Conservation (phyloP, 306 rosid species). For the Astragalus membranaceus region DNA sequence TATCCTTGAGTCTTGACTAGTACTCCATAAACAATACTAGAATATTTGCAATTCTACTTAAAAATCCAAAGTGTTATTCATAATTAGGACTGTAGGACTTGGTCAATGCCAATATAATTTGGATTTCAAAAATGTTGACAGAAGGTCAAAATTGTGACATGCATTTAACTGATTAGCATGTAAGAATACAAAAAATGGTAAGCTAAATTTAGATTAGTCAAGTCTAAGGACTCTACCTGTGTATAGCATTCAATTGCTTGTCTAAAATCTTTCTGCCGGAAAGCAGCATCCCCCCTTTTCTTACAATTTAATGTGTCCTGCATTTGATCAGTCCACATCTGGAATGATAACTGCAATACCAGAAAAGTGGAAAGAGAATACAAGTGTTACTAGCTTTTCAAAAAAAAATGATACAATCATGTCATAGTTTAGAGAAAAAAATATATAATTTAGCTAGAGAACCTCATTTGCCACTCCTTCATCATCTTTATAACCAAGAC, state of each 20-base stretch:
- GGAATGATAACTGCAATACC: conserved; percentile 60
- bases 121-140: no score
- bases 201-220: background rate
- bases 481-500: conserved; percentile 65
- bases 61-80: background rate
- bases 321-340: conserved; percentile 85
- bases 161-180: no score
- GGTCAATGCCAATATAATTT: no score
- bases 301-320: conserved; percentile 70
- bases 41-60: background rate
- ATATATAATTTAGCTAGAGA: conserved; percentile 7
- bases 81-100: background rate
- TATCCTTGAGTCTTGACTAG: background rate
- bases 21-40: background rate
- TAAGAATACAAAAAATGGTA: no score
- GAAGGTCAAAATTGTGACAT: no score
- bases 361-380: background rate
- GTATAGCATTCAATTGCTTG: conserved; percentile 60
- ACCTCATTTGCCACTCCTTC: conserved; percentile 80
- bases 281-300: conserved; percentile 66
- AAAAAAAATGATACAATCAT: background rate
- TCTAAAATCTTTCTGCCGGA: conserved; percentile 54
- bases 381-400: conserved; percentile 16
- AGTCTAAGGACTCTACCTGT: conserved; percentile 43
- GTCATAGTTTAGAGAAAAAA: background rate